Percentiles rank a stretch among this genome's conserved stretches.
Conservation (phyloP, 345 rosid species). For the Psidium guajava region DNA sequence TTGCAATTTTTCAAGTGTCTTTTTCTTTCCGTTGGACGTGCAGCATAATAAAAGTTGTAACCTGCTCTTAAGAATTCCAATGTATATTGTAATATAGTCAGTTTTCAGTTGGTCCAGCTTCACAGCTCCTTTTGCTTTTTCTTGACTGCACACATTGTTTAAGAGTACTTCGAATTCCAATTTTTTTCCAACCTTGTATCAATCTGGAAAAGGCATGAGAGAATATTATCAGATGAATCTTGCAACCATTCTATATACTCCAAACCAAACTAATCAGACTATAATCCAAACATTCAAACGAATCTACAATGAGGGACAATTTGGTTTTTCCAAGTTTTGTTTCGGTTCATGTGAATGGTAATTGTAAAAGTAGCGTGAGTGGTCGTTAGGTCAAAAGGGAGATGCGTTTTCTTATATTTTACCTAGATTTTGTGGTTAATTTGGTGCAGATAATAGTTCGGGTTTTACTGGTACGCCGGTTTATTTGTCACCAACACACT, state of each 20-base stretch:
- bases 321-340: background rate
- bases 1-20: background rate
- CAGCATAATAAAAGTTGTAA: background rate
- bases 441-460: background rate
- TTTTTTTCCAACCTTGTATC: background rate
- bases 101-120: background rate
- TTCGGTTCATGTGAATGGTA: background rate
- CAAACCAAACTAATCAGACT: background rate
- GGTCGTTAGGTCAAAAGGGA: background rate
- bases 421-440: background rate
- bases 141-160: background rate
- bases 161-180: background rate
- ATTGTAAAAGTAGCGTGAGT: background rate
- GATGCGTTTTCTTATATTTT: background rate
- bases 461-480: rapidly evolving
- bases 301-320: no score
- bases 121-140: background rate
- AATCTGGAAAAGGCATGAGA: background rate
- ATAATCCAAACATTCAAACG: background rate
- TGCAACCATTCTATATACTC: background rate
- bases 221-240: background rate
- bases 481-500: background rate
- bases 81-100: background rate
- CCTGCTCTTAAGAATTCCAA: background rate
- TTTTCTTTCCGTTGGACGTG: background rate